phyloP scores from a whole-genome alignment of 345 rosid genomes.

The Brassica cretica region DNA sequence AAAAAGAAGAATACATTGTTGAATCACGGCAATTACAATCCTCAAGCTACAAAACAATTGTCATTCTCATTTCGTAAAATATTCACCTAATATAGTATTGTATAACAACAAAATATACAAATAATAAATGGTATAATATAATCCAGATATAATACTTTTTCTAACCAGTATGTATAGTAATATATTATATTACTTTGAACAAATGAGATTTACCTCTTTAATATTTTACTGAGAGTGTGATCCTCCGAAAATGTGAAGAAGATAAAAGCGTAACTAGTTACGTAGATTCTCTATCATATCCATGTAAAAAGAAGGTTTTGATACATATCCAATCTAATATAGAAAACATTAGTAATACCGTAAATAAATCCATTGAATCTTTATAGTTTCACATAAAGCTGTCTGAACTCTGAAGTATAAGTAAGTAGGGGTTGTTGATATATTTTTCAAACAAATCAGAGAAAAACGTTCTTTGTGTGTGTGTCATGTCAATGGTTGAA shows the following conservation, averaged over 20 bases:
- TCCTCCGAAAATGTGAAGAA: not conserved
- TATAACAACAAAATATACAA: not conserved
- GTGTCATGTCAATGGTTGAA: conserved; percentile 17
- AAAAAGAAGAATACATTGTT: not conserved
- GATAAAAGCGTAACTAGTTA: not conserved
- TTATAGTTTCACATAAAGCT: not conserved
- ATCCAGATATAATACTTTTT: not conserved
- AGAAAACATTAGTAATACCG: conserved; percentile 9
- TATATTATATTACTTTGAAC: not conserved
- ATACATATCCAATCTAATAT: not conserved
- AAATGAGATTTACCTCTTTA: not conserved
- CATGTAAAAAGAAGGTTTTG: conserved; percentile 17
- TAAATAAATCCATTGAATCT: conserved; percentile 11
- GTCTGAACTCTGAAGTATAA: conserved; percentile 26
- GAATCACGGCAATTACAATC: not conserved
- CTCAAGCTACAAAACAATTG: not conserved
- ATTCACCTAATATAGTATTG: not conserved
- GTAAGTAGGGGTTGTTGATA: not conserved
- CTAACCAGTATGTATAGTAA: not conserved
- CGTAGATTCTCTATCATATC: conserved; percentile 1
- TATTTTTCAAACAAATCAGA: not conserved
- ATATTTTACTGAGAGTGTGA: not conserved
- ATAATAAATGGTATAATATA: not conserved
- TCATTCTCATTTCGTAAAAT: not conserved
- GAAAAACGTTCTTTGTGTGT: not conserved